Base-by-base conservation (phyloP, 345 rosid genomes). In the Ceriops decandra region DNA sequence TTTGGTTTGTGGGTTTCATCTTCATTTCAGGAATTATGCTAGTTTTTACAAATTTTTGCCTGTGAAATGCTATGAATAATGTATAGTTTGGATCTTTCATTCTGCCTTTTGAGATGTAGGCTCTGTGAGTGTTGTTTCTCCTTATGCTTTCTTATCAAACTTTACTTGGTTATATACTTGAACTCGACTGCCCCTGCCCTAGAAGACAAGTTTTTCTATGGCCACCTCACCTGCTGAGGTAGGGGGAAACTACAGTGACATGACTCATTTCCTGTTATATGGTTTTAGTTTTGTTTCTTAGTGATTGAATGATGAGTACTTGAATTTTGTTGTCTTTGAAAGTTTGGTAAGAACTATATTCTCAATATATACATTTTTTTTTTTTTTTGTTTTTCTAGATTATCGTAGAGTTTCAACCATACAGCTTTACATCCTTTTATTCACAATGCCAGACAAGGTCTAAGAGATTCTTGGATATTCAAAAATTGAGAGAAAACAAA, bases 381-480 rank as follows among this genome's bases (percentile, higher is more conserved):
- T 70, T 61, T 19, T 51, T 3, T 31, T 71, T n/a, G n/a, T n/a
- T n/a, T 71, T 63, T 56, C 35, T 42, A 60, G 63, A 60, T 66
- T 60, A 19, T 62, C 9, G 30, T 33, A 19, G 22, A 24, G 59
- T 57, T 82, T 51, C 67, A 54, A 53, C 64, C n/a, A 69, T 66
- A 69, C 32, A 72, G 22, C 57, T 56, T 56, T 33, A 35, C 63
- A 4, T 30, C 59, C 61, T 63, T 72, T 60, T 56, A 28, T 73
- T 83, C 46, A 5, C 24, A 75, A 68, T 87, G 76, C 67, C 92
- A 95, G 99, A 87, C 83, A 5, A 91, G 99, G 85, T 91, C 98
- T 8, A 91, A 91, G 92, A 88, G 99, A 81, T 95, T 95, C 85
- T 73, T 95, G 93, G 99, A 95, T 80, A 85, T 95, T 79, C 96